Conservation (phyloP, 352 stramenopile genomes). For the Aphanomyces cochlioides region DNA sequence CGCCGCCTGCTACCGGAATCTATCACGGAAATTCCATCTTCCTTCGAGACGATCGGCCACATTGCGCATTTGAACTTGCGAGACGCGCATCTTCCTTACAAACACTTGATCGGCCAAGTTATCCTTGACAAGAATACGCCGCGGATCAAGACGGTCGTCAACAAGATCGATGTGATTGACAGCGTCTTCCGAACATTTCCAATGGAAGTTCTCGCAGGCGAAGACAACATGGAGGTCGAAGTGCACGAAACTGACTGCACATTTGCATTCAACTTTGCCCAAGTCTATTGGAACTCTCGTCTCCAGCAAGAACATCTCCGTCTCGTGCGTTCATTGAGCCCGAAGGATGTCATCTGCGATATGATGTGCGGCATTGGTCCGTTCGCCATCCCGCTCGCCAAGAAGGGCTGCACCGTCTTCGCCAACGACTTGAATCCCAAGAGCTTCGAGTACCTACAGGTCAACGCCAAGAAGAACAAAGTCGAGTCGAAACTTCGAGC, state of each 20-base stretch:
- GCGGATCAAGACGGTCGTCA: constrained; percentile 94
- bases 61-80: constrained; percentile 97
- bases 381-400: constrained; percentile 92
- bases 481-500: constrained; percentile 62
- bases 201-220: constrained; percentile 93
- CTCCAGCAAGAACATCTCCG: constrained; percentile 93
- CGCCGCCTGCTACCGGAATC: constrained; percentile 71
- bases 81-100: constrained; percentile 92
- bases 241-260: constrained; percentile 91
- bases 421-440: constrained; percentile 93
- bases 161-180: constrained; percentile 96
- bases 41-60: constrained; percentile 96
- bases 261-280: constrained; percentile 93
- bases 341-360: constrained; percentile 84
- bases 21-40: constrained; percentile 87
- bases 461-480: constrained; percentile 93
- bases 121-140: constrained; percentile 96
- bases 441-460: constrained; percentile 86
- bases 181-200: constrained; percentile 94
- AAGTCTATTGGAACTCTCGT: constrained; percentile 97
- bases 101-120: constrained; percentile 95
- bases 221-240: constrained; percentile 79
- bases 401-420: constrained; percentile 77
- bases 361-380: constrained; percentile 96
- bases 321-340: constrained; percentile 77